phyloP scores from a whole-genome alignment of 495 filamentous ascomycete genomes.

The Aspergillus campestris region DNA sequence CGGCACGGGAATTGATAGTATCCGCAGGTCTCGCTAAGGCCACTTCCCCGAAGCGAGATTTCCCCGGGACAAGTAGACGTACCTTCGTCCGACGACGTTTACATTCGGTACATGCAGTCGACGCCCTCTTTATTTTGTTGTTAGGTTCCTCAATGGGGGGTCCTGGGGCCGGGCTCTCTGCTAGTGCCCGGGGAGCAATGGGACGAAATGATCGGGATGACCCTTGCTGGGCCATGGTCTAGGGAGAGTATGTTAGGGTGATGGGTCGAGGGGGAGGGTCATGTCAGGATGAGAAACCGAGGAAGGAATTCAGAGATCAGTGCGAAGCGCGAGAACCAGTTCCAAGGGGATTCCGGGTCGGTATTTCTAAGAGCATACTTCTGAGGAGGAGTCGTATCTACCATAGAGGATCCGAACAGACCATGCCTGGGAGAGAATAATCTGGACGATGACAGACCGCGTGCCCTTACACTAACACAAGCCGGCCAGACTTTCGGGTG shows the following conservation, averaged over 20 bases:
- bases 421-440: conserved; percentile 1
- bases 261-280: not conserved
- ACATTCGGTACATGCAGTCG: conserved; percentile 35
- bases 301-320: conserved; percentile 1
- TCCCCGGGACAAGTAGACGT: not conserved
- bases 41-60: not conserved
- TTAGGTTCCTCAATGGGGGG: conserved; percentile 18
- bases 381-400: conserved; percentile 9
- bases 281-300: not conserved
- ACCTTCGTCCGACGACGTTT: conserved; percentile 37
- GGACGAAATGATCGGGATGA: conserved; percentile 20
- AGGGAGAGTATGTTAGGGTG: not conserved
- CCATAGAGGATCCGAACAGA: not conserved
- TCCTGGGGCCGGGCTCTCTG: conserved; percentile 9
- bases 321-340: too few relatives aligned
- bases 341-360: not conserved
- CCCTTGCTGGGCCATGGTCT: conserved; percentile 25
- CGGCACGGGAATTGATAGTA: too few relatives aligned
- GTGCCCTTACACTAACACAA: too few relatives aligned
- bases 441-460: too few relatives aligned
- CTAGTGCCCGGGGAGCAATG: conserved; percentile 25
- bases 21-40: too few relatives aligned
- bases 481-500: too few relatives aligned
- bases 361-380: conserved; percentile 6
- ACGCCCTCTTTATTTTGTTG: conserved; percentile 29